Evolutionary conservation across 1,139 yeast genomes (phyloP), one percentile per base, ranked within the genome.

Genomic region (Candida albicans): DNA sequence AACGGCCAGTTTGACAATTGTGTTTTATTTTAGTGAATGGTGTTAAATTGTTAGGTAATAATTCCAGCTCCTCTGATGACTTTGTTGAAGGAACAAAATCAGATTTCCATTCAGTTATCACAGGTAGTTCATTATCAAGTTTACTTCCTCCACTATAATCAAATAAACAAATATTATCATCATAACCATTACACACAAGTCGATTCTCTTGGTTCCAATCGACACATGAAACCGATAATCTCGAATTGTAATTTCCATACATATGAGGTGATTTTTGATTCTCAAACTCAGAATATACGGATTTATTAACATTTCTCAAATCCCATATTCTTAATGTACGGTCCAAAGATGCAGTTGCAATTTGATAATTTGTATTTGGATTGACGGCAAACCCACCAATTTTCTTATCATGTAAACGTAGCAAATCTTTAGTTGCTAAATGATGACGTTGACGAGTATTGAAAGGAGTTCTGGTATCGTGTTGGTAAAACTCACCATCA

Each of bases 1-100:
- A 93, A 50, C 96, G 70, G 0, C 99, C 98, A 0, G 96, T 86
- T 62, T 91, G 96, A 65, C 98, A 93, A 56, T 91, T 91, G 61
- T 93, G 98, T 48, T 78, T 79, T 41, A 93, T 73, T 9, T 79
- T 79, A 26, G 79, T 75, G 31, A 75, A 60, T 0, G 96, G 95
- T 10, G 55, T 58, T 27, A 89, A 56, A 44, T 64, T 67, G 10
- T 56, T 52, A 0, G 69, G 67, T 10, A 64, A 51, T n/a, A 50
- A 55, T 45, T 60, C 68, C 48, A 44, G 55, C 48, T 41, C 57
- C 44, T 22, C 51, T 47, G 28, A 40, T 48, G 47, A 49, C 54
- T 50, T 39, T 59, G 52, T 37, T 48, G 37, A 40, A 33, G 59
- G 58, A 33, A 49, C 59, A 48, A 54, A 62, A 32, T 58, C 52